phyloP scores from a whole-genome alignment of 495 filamentous ascomycete species.

The Penicillium roqueforti region DNA sequence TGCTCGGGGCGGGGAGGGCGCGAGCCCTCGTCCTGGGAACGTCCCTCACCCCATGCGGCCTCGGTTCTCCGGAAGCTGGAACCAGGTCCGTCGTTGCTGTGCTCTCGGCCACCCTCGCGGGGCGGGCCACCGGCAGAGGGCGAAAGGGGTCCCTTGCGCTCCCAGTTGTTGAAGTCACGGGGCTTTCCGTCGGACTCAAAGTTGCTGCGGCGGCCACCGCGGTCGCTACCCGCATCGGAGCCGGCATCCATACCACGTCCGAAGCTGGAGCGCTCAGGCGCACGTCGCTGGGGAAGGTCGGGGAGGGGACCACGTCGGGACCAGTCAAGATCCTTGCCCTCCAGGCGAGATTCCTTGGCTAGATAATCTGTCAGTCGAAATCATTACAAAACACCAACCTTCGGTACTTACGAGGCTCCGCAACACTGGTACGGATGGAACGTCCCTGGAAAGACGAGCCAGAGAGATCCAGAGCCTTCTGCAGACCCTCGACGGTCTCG shows the following conservation, averaged over 20 bases:
- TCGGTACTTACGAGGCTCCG: conserved; percentile 69
- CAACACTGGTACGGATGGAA: conserved; percentile 81
- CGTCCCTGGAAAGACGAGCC: conserved; percentile 78
- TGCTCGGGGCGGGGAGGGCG: conserved; percentile 76
- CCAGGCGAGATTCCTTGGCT: conserved; percentile 68
- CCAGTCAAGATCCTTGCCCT: conserved; percentile 62
- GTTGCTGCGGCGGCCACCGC: conserved; percentile 46
- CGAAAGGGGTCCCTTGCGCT: conserved; percentile 87
- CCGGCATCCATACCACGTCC: conserved; percentile 48
- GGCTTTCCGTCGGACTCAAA: conserved; percentile 74
- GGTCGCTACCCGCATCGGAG: conserved; percentile 51
- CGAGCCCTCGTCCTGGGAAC: conserved; percentile 67
- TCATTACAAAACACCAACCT: not conserved
- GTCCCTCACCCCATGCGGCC: conserved; percentile 83
- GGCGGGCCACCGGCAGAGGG: conserved; percentile 56
- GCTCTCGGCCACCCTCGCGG: conserved; percentile 61
- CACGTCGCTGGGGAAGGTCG: conserved; percentile 54
- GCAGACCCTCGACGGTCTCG: conserved; percentile 77
- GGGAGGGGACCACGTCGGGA: conserved; percentile 86
- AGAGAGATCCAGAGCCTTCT: conserved; percentile 81
- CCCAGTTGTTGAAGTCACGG: conserved; percentile 89
- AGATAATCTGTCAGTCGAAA: conserved; percentile 26
- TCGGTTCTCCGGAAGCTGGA: conserved; percentile 59
- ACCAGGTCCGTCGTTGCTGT: conserved; percentile 58
- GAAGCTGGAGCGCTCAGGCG: conserved; percentile 45